Evolutionary conservation across 805 yeast species (phyloP).

Genomic region (Ogataea corticis): DNA sequence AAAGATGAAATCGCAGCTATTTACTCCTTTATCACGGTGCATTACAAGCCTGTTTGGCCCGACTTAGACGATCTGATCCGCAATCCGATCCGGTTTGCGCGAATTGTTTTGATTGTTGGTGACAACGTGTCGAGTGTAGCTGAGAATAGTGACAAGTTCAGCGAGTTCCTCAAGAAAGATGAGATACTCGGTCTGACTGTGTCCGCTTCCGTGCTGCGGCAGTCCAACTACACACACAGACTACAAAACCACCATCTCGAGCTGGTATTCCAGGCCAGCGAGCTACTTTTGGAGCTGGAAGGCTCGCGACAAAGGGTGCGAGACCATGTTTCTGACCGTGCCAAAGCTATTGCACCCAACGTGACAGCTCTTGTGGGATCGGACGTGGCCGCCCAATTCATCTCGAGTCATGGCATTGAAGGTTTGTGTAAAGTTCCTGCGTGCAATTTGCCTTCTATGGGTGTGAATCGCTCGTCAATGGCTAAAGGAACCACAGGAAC

Average conservation of each 20-base stretch:
- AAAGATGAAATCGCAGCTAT: conserved; percentile 53
- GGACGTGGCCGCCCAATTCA: conserved; percentile 67
- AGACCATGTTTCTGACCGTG: conserved; percentile 54
- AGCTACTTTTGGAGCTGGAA: conserved; percentile 46
- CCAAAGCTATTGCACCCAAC: conserved; percentile 75
- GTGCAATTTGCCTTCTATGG: conserved; percentile 80
- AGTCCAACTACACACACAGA: conserved; percentile 23
- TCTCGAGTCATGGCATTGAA: conserved; percentile 69
- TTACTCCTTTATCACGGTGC: conserved; percentile 48
- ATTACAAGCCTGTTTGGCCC: conserved; percentile 64
- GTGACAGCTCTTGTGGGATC: conserved; percentile 71
- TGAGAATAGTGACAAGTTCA: conserved; percentile 36
- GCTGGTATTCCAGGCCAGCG: conserved; percentile 46
- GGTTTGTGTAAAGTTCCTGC: conserved; percentile 72
- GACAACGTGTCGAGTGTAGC: conserved; percentile 30
- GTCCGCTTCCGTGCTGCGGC: conserved; percentile 56
- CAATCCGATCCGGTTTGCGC: conserved; percentile 62
- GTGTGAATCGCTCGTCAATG: conserved; percentile 47
- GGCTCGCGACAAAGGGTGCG: conserved; percentile 46
- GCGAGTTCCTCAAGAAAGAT: conserved; percentile 54
- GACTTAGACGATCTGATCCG: conserved; percentile 67
- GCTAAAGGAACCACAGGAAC: conserved; percentile 47
- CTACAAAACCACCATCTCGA: conserved; percentile 34
- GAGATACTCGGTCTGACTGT: conserved; percentile 71
- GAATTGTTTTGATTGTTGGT: conserved; percentile 50